These are phyloP conservation scores for Globisporangium nunn DNA, from an alignment of 352 stramenopile genomes.

Conservation along the genomic window DNA sequence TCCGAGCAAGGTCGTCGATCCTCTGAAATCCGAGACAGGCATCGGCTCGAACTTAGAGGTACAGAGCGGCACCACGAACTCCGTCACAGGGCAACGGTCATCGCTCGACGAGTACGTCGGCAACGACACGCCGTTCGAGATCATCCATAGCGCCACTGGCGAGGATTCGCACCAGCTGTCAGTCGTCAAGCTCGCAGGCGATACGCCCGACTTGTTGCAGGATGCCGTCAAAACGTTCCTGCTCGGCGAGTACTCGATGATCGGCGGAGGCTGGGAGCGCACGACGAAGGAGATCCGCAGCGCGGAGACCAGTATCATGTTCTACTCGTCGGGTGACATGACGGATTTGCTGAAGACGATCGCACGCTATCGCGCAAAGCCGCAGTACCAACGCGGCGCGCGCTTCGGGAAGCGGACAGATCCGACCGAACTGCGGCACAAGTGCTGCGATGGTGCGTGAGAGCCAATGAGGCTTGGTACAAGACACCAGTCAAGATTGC, in stretches of 20 bases:
- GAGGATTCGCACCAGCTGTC: constrained; percentile 19
- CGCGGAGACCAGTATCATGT: constrained; percentile 15
- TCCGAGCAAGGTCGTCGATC: background rate
- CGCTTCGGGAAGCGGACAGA: constrained; percentile 15
- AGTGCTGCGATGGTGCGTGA: constrained; percentile 1
- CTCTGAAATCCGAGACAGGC: background rate
- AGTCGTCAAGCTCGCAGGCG: constrained; percentile 22
- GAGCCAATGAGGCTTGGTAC: too few relatives aligned
- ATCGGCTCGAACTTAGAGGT: background rate
- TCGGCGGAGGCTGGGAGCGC: constrained; percentile 13
- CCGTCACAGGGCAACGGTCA: background rate
- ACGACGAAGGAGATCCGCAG: constrained; percentile 9
- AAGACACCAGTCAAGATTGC: too few relatives aligned
- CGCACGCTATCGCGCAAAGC: constrained; percentile 5
- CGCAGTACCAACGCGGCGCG: constrained; percentile 17
- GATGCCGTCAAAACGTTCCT: constrained; percentile 21
- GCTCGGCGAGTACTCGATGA: constrained; percentile 15
- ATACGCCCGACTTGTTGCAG: constrained; percentile 17
- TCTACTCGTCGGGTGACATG: constrained; percentile 29
- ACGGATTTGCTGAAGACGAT: constrained; percentile 19
- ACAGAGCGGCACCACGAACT: background rate
- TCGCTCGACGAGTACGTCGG: background rate
- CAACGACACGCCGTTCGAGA: constrained; percentile 17
- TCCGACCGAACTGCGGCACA: background rate
- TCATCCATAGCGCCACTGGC: constrained; percentile 22